Base-by-base conservation (phyloP, 768 basidiomycete species). In the Trametes villosa region DNA sequence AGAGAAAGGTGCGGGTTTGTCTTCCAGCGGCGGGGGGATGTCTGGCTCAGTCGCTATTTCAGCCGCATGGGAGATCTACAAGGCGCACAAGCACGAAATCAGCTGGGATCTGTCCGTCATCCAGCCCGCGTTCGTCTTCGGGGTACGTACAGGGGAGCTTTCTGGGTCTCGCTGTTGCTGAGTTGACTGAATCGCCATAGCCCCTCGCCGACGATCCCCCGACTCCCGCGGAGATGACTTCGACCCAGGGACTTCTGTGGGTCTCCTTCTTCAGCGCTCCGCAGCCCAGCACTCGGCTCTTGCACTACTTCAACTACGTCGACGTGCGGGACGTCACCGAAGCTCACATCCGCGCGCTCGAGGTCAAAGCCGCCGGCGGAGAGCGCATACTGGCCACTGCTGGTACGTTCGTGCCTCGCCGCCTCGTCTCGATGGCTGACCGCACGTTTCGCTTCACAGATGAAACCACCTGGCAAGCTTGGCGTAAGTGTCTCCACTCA, bases 41-140 rank as follows among this genome's bases (percentile, higher is more conserved):
- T n/a, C n/a, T n/a, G n/a, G n/a, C n/a, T n/a, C n/a, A n/a, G n/a
- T n/a, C n/a, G n/a, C n/a, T n/a, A n/a, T n/a, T n/a, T n/a, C n/a
- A 40, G 80, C 81, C 15, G 83, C 84, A 9, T 86, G 85, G 84
- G 72, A 73, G 2, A 81, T 79, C 60, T 66, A 79, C 30, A 68
- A 80, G 26, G 60, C 78, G 53, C 74, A 85, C 63, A 79, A 83
- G 53, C 41, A 41, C 13, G 69, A 75, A 41, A 67, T 82, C 15
- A 27, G 38, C 22, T 66, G 34, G 17, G 65, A 66, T 36, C 53
- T 66, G 17, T 73, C 77, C 1, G 78, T 79, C 5, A 59, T 87
- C 33, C 81, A 82, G 62, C 86, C 86, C n/a, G 82, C 86, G 7
- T 82, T 72, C 53, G 53, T 66, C 9, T 62, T 59, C 26, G 57